Evolutionary conservation across 2,329 filamentous ascomycete genomes (phyloP).

Genomic region (Lasiodiplodia hormozganensis): DNA sequence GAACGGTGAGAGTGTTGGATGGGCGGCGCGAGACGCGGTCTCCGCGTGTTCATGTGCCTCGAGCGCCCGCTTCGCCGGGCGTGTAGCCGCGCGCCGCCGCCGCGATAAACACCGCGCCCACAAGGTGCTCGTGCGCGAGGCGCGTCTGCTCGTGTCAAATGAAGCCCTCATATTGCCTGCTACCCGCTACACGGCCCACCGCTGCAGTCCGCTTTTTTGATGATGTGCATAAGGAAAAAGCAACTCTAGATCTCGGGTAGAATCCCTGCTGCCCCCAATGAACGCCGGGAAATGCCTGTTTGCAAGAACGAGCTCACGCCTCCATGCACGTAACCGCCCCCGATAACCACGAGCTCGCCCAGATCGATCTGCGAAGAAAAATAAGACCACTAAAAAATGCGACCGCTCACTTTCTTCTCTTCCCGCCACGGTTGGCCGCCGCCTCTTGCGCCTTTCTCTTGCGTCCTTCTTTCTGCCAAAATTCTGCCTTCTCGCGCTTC

Average conservation of each 20-base stretch:
- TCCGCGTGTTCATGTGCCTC: conserved; percentile 19
- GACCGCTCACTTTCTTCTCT: conserved; percentile 26
- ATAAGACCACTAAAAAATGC: neutral
- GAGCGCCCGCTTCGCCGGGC: neutral
- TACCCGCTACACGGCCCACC: neutral
- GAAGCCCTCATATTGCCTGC: conserved; percentile 11
- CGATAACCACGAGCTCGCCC: conserved; percentile 26
- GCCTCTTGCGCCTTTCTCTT: conserved; percentile 67
- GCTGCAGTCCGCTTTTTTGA: conserved; percentile 7
- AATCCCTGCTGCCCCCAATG: conserved; percentile 16
- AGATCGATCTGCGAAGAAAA: conserved; percentile 23
- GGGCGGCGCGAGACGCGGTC: conserved; percentile 18
- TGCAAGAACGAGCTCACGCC: conserved; percentile 25
- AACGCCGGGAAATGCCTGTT: conserved; percentile 30
- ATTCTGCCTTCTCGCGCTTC: conserved; percentile 91
- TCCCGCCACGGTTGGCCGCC: conserved; percentile 37
- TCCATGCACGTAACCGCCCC: conserved; percentile 24
- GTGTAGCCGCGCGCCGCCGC: conserved; percentile 20
- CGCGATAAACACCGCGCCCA: conserved; percentile 14
- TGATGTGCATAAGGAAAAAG: conserved; percentile 22
- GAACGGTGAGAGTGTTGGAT: conserved; percentile 17
- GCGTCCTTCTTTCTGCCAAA: conserved; percentile 89
- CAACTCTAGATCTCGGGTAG: conserved; percentile 21
- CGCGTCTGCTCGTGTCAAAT: conserved; percentile 16
- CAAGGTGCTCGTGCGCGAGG: neutral